Conservation (phyloP, 345 rosid genomes). For the Pistacia vera region DNA sequence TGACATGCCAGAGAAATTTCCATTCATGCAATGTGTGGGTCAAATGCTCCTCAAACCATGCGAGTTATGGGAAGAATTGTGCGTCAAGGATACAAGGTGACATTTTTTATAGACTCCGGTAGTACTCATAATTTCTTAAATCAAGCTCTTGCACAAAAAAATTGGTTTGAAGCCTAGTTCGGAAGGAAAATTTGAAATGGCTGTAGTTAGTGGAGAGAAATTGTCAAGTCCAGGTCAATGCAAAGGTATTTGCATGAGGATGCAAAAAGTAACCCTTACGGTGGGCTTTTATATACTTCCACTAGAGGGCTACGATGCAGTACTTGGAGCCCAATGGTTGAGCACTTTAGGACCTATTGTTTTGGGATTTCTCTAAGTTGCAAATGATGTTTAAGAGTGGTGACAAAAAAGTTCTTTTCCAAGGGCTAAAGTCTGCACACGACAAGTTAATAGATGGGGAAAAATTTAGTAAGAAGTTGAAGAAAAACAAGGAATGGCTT, state of each 20-base stretch:
- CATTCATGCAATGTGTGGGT: not conserved
- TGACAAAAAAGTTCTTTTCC: not conserved
- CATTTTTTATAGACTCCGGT: not conserved
- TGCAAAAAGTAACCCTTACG: not conserved
- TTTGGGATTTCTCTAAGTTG: slow-evolving; percentile 11
- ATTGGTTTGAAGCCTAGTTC: not conserved
- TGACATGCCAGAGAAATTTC: not conserved
- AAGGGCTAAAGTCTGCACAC: not conserved
- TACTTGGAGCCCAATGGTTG: not conserved
- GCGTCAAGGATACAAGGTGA: not conserved
- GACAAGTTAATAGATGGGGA: not conserved
- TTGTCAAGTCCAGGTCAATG: not conserved
- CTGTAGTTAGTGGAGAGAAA: not conserved
- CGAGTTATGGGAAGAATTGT: not conserved
- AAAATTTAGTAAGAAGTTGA: not conserved
- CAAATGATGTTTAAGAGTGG: not conserved
- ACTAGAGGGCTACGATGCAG: not conserved
- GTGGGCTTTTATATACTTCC: not conserved
- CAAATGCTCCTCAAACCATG: not conserved
- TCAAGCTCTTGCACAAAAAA: not conserved
- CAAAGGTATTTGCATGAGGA: not conserved
- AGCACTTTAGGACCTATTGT: slow-evolving; percentile 2
- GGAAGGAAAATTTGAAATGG: not conserved
- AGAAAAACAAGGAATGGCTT: not conserved
- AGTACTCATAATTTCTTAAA: slow-evolving; percentile 3